Conservation (phyloP, 352 stramenopile genomes). For the Globisporangium cylindrosporum region DNA sequence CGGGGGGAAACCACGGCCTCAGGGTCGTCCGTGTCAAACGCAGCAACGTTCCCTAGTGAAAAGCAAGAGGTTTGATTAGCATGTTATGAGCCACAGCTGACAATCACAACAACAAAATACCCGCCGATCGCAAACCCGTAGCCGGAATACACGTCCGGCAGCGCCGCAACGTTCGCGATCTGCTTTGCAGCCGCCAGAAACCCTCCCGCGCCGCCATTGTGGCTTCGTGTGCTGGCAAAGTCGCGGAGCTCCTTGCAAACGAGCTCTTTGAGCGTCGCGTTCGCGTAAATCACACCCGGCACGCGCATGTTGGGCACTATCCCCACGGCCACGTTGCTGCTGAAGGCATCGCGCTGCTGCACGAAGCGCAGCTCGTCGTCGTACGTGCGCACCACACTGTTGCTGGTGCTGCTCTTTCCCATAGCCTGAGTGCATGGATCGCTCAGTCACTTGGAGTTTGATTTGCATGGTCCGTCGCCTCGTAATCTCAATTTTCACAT, state of each 20-base stretch:
- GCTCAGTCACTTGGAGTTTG: background rate
- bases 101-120: background rate
- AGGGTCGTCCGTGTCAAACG: background rate
- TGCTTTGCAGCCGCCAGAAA: background rate
- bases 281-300: background rate
- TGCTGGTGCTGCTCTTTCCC: background rate
- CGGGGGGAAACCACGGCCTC: background rate
- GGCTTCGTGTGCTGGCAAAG: background rate
- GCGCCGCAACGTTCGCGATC: background rate
- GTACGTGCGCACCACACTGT: background rate
- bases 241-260: background rate
- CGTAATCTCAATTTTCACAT: background rate
- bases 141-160: background rate
- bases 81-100: background rate
- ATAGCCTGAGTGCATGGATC: background rate
- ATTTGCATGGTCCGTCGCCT: background rate
- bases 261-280: slow-evolving; percentile 5
- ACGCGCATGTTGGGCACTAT: background rate
- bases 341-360: background rate
- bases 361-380: background rate
- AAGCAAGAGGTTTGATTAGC: background rate
- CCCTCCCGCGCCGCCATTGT: background rate
- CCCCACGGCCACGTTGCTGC: background rate
- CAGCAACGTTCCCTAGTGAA: background rate
- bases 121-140: background rate